phyloP scores from a whole-genome alignment of 2,329 filamentous ascomycete genomes.

The Chalara sp. region DNA sequence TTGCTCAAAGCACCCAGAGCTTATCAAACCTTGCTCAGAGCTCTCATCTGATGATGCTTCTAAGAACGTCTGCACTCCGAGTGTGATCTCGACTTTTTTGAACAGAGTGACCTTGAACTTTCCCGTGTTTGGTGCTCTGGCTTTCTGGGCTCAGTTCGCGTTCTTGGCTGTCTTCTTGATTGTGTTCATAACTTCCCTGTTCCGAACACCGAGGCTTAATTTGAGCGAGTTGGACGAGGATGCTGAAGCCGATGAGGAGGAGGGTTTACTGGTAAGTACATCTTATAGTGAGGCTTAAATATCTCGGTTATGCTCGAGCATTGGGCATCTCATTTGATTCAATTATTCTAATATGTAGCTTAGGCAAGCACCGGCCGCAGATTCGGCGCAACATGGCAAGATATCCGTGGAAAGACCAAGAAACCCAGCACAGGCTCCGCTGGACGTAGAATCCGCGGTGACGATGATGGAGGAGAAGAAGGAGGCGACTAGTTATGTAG shows the following conservation, averaged over 20 bases:
- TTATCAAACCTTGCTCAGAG: conserved; percentile 80
- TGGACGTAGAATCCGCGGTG: no score
- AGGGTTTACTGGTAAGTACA: conserved; percentile 58
- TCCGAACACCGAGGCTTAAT: conserved; percentile 73
- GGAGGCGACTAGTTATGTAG: no score
- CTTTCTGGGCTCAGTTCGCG: conserved; percentile 93
- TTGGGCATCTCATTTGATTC: not conserved
- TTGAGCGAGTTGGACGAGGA: conserved; percentile 78
- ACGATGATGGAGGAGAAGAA: no score
- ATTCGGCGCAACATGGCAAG: conserved; percentile 83
- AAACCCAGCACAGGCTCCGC: conserved; percentile 8
- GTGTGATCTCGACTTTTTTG: conserved; percentile 84
- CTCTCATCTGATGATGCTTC: conserved; percentile 63
- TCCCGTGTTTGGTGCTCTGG: conserved; percentile 86
- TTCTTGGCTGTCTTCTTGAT: conserved; percentile 81
- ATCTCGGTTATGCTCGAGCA: no score
- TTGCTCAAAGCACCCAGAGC: conserved; percentile 63
- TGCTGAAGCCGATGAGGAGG: conserved; percentile 86
- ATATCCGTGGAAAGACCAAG: conserved; percentile 52
- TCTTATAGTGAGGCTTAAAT: not conserved
- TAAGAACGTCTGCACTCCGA: conserved; percentile 79
- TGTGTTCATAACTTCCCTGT: conserved; percentile 70
- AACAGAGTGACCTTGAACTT: conserved; percentile 91
- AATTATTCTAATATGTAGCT: not conserved
- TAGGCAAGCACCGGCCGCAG: conserved; percentile 68